phyloP scores from a whole-genome alignment of 2,329 filamentous ascomycete species.

The Aureobasidium sp. region DNA sequence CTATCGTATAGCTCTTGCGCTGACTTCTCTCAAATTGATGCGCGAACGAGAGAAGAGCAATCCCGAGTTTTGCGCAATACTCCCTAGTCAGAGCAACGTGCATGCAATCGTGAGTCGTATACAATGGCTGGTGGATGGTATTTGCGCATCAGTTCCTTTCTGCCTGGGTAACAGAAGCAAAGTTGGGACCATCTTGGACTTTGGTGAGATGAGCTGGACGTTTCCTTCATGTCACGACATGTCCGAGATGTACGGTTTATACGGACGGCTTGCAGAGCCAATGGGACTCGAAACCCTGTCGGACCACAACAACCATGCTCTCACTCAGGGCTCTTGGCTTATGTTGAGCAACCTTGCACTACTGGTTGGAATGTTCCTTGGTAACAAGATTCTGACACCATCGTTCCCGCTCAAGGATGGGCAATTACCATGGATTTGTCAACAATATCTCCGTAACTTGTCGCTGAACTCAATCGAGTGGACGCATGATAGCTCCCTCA shows the following conservation, averaged over 20 bases:
- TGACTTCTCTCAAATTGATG: neutral
- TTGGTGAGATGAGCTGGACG: neutral
- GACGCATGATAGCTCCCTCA: neutral
- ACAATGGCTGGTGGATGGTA: constrained; percentile 1
- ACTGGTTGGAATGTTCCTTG: neutral
- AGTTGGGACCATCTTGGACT: neutral
- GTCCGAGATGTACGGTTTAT: constrained; percentile 7
- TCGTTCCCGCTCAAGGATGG: neutral
- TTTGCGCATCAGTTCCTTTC: neutral
- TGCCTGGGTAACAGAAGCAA: constrained; percentile 10
- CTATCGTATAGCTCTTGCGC: neutral
- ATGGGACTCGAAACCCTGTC: neutral
- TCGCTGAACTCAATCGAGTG: constrained; percentile 6
- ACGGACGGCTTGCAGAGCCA: constrained; percentile 2
- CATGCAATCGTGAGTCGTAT: neutral
- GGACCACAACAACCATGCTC: constrained; percentile 2
- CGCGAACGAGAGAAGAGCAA: neutral
- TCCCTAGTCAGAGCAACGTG: neutral
- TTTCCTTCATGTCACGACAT: constrained; percentile 12
- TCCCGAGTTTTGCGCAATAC: neutral
- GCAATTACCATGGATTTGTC: constrained; percentile 14
- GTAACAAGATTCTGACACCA: neutral
- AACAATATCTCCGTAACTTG: constrained; percentile 9
- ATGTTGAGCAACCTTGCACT: constrained; percentile 15
- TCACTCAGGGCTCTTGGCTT: constrained; percentile 5